These are phyloP conservation scores for Trifolium fragiferum DNA, from an alignment of 306 rosid species.

Conservation along the genomic window DNA sequence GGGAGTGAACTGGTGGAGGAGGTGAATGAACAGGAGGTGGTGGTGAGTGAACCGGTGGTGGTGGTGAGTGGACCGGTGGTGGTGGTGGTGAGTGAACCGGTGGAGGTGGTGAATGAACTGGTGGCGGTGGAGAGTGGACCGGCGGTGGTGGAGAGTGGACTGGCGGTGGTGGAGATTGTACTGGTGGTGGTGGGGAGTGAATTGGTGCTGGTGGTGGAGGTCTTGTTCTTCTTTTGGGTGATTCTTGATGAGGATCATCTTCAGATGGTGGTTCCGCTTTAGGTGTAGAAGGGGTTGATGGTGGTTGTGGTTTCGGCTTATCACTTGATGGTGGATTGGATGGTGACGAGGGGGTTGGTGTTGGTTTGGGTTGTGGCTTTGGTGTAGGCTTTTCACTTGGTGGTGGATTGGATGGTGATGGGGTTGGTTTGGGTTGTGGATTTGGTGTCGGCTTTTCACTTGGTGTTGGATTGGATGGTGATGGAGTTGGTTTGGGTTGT, in stretches of 20 bases:
- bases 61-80: not conserved
- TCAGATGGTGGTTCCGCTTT: not conserved
- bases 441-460: conserved; percentile 2
- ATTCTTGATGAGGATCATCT: not conserved
- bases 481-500: not conserved
- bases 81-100: not conserved
- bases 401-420: not conserved
- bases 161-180: not conserved
- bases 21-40: not conserved
- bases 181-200: not conserved
- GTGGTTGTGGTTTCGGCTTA: not conserved
- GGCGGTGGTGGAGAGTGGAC: not conserved
- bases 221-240: not conserved
- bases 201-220: not conserved
- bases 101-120: not conserved
- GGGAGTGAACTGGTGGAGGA: not conserved
- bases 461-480: not conserved
- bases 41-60: not conserved
- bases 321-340: conserved; percentile 2
- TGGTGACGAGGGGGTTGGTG: not conserved
- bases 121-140: not conserved
- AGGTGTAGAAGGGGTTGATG: not conserved
- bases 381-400: not conserved
- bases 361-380: not conserved
- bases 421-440: not conserved